phyloP scores from a whole-genome alignment of 2,329 filamentous ascomycete genomes.

The Rhynchosporium graminicola region DNA sequence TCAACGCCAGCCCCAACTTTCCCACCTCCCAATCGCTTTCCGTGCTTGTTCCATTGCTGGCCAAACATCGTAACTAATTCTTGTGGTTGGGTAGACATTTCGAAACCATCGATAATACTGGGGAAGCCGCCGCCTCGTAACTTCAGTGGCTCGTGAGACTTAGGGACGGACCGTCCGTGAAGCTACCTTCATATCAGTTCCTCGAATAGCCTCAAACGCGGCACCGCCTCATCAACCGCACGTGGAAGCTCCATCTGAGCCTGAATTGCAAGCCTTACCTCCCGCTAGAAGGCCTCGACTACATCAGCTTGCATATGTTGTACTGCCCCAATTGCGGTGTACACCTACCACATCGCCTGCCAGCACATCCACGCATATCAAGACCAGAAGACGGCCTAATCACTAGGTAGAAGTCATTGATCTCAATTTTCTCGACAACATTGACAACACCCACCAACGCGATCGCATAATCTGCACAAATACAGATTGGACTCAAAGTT shows the following conservation, averaged over 20 bases:
- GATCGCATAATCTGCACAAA: conserved; percentile 25
- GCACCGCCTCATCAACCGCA: conserved; percentile 36
- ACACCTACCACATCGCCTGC: conserved; percentile 56
- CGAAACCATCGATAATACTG: conserved; percentile 18
- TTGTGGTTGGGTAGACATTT: conserved; percentile 38
- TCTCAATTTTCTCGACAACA: conserved; percentile 34
- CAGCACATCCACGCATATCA: conserved; percentile 63
- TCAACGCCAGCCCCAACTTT: conserved; percentile 34
- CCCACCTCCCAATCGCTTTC: conserved; percentile 36
- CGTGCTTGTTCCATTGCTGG: conserved; percentile 29
- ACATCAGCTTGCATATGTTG: conserved; percentile 62
- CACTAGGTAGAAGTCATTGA: conserved; percentile 35
- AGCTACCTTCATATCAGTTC: conserved; percentile 28
- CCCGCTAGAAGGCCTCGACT: conserved; percentile 43
- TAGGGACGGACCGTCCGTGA: conserved; percentile 23
- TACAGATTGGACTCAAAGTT: conserved; percentile 13
- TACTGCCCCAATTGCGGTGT: conserved; percentile 55
- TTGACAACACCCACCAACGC: conserved; percentile 26
- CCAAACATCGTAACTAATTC: conserved; percentile 38
- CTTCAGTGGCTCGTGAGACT: conserved; percentile 35
- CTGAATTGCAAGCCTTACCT: conserved; percentile 44
- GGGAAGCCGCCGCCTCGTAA: conserved; percentile 26
- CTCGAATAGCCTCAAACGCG: conserved; percentile 37
- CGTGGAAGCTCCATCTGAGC: conserved; percentile 37
- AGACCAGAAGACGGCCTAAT: conserved; percentile 47